Evolutionary conservation across 2,329 filamentous ascomycete genomes (phyloP).

Genomic region (Ophiocordyceps camponoti-floridani): DNA sequence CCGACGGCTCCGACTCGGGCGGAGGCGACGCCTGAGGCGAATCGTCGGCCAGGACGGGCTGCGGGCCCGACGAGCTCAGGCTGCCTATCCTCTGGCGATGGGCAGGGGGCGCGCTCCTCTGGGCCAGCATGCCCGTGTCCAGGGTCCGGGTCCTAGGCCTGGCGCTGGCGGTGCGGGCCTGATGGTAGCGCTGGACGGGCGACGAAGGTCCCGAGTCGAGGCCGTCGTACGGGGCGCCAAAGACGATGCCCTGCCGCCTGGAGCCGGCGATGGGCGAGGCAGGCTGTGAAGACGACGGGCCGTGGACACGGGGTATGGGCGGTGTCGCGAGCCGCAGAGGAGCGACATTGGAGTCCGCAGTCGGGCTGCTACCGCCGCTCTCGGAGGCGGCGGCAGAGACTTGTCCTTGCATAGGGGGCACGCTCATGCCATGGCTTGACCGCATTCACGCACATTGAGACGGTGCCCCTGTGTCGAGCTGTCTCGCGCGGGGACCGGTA

Average conservation of each 20-base stretch:
- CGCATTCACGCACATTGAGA: conserved; percentile 18
- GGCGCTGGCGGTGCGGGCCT: conserved; percentile 16
- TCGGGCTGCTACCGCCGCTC: conserved; percentile 16
- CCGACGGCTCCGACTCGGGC: conserved; percentile 18
- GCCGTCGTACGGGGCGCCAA: conserved; percentile 37
- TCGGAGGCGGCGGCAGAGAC: conserved; percentile 11
- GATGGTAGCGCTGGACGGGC: conserved; percentile 6
- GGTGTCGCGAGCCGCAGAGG: background rate
- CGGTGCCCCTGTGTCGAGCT: background rate
- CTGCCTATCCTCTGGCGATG: conserved; percentile 51
- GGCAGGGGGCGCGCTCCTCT: conserved; percentile 18
- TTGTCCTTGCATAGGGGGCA: conserved; percentile 27
- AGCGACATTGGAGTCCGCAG: conserved; percentile 2
- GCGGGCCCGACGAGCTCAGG: conserved; percentile 43
- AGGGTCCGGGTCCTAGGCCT: conserved; percentile 40
- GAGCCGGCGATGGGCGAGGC: conserved; percentile 18
- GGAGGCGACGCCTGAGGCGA: conserved; percentile 26
- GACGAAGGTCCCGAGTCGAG: conserved; percentile 20
- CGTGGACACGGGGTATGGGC: conserved; percentile 6
- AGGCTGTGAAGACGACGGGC: conserved; percentile 10
- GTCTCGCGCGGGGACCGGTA: too few relatives aligned
- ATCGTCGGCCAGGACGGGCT: conserved; percentile 26
- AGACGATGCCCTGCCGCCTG: conserved; percentile 41
- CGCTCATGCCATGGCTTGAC: conserved; percentile 26
- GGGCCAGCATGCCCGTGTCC: conserved; percentile 34